Evolutionary conservation across 1,284 basidiomycete genomes (phyloP), one percentile per base, ranked within the genome.

Genomic region (Microbotryum silenes-acaulis): DNA sequence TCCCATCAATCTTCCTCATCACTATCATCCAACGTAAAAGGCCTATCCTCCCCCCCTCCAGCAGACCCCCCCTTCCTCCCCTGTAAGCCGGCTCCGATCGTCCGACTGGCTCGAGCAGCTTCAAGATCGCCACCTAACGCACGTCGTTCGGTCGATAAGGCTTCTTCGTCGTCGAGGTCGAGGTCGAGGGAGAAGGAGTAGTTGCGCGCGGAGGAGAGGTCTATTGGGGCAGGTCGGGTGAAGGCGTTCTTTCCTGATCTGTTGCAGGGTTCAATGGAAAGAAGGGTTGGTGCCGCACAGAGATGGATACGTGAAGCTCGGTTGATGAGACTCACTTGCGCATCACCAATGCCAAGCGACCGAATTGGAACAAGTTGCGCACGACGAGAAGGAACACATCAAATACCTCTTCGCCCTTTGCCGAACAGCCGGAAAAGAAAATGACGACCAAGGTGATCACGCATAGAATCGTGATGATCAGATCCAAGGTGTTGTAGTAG

Each of bases 191-290:
- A 77, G 55, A 75, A 70, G 4, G 73, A 74, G 46, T 76, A 77
- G 2, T 74, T 69, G 3, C 77, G 73, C 0, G 78, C 79, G 59
- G 77, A 75, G 12, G 74, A 75, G n/a, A 96, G 85, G 74, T 96
- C 91, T 72, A 97, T 96, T 0, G 90, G 89, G 71, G 87, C 90
- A 8, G 92, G 91, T 54, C 86, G 84, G 25, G 89, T 85, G 75
- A 96, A 90, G 71, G 96, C 89, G 1, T 91, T 93, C 72, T 93
- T 90, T 0, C 92, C 92, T 56, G 91, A 94, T 77, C 91, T 92
- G 59, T 45, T 20, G 54, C 6, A 51, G 47, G 25, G 37, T 42
- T 42, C 50, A 45, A 33, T 55, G 29, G 16, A 16, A 1, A 42
- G 1, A 10, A 18, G 37, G 37, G 2, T 42, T 42, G 9, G 9